Percentiles rank a stretch among this genome's conserved stretches.
Conservation (phyloP, 768 basidiomycete species). For the Asterophora parasitica region DNA sequence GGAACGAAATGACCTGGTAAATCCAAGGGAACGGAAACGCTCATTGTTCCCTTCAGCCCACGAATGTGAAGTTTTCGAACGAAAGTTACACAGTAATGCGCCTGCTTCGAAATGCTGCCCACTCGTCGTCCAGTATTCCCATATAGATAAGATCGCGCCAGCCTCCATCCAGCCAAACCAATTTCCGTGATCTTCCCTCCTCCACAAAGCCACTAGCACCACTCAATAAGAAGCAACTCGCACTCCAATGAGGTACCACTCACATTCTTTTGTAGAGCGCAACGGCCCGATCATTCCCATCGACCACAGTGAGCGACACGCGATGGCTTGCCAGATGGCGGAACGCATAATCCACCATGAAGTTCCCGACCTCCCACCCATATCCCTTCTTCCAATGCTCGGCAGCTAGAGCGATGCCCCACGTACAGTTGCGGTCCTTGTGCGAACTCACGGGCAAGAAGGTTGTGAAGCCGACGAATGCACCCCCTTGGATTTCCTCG, state of each 20-base stretch:
- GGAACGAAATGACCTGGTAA: too few species aligned
- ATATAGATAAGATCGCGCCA: constrained; percentile 20
- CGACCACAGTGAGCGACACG: constrained; percentile 34
- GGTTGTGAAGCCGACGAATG: constrained; percentile 11
- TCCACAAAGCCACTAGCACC: constrained; percentile 18
- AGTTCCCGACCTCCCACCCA: constrained; percentile 35
- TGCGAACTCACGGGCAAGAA: constrained; percentile 6
- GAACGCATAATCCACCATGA: constrained; percentile 38
- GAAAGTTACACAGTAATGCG: too few species aligned
- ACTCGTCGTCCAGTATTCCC: constrained; percentile 23
- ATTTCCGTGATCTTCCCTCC: constrained; percentile 19
- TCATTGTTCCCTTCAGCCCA: too few species aligned
- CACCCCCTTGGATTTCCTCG: constrained; percentile 6
- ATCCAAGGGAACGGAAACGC: too few species aligned
- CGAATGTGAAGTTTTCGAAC: too few species aligned
- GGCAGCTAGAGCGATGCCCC: constrained; percentile 8
- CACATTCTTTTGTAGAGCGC: constrained; percentile 38
- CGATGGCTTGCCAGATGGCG: constrained; percentile 34
- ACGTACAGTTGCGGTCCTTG: constrained; percentile 14
- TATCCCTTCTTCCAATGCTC: constrained; percentile 36
- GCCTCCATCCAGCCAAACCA: constrained; percentile 16
- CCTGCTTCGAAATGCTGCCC: too few species aligned
- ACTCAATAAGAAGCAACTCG: not conserved
- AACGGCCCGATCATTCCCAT: constrained; percentile 33
- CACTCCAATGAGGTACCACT: constrained; percentile 14